Conservation (phyloP, 176 grass and related monocot species). For the Lolium perenne region DNA sequence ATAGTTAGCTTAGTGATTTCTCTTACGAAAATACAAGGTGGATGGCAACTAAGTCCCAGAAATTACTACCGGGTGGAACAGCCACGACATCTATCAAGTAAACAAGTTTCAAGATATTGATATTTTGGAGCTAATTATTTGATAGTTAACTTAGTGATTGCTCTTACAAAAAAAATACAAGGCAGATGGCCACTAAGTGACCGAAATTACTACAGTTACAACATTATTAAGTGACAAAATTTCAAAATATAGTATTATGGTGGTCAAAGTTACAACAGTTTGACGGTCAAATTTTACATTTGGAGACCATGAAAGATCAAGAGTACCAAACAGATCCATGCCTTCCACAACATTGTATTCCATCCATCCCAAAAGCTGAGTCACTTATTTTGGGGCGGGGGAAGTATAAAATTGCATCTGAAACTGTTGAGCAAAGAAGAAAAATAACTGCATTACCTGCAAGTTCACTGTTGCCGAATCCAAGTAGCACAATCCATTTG, state of each 20-base stretch:
- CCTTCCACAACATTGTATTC: too few relatives aligned
- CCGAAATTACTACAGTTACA: neutral
- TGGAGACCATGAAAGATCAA: constrained; percentile 5
- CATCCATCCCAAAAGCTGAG: too few relatives aligned
- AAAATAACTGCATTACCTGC: constrained; percentile 60
- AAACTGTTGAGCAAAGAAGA: constrained; percentile 8
- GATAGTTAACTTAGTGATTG: constrained; percentile 16
- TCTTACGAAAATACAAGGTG: too few relatives aligned
- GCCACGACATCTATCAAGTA: too few relatives aligned
- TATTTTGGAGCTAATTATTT: neutral
- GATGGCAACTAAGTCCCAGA: too few relatives aligned
- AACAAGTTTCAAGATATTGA: too few relatives aligned
- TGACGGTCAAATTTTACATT: constrained; percentile 5
- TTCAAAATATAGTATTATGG: neutral
- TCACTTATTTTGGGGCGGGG: too few relatives aligned
- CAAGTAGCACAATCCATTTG: constrained; percentile 82
- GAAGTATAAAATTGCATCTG: constrained; percentile 5
- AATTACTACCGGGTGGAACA: too few relatives aligned
- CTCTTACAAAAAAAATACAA: constrained; percentile 34
- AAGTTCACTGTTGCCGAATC: constrained; percentile 76
- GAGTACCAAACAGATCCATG: neutral
- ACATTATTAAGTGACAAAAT: neutral
- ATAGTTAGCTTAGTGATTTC: too few relatives aligned
- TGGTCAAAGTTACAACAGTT: neutral
- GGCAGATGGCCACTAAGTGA: neutral